These are phyloP conservation scores for Boechera stricta DNA, from an alignment of 345 rosid genomes.

Conservation along the genomic window DNA sequence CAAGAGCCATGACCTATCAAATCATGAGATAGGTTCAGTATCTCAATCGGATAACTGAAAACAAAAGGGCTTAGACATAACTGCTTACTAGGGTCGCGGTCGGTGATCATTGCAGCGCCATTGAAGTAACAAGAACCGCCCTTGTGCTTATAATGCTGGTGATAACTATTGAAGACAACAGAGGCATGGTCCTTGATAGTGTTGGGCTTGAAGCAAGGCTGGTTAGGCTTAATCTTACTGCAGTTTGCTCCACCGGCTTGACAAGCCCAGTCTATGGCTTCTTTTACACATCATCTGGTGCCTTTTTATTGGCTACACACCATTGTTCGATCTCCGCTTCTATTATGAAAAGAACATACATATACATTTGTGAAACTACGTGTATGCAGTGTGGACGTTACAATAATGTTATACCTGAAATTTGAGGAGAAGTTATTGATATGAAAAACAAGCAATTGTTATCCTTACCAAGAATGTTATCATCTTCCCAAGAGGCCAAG, in stretches of 20 bases:
- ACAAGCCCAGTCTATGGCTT: slow-evolving; percentile 70
- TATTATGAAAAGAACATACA: no score
- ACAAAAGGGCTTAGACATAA: neutral
- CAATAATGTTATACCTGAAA: no score
- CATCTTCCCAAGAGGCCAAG: no score
- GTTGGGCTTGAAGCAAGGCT: slow-evolving; percentile 68
- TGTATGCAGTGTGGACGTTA: no score
- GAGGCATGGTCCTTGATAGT: slow-evolving; percentile 69
- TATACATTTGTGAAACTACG: no score
- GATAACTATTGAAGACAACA: slow-evolving; percentile 71
- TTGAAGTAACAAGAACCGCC: slow-evolving; percentile 68
- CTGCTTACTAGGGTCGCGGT: slow-evolving; percentile 49
- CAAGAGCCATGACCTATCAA: no score
- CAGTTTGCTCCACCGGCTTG: slow-evolving; percentile 59
- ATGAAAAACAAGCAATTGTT: no score
- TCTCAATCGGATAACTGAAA: no score
- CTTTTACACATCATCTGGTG: slow-evolving; percentile 55
- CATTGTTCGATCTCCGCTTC: no score
- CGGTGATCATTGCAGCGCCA: slow-evolving; percentile 53
- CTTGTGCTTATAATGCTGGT: slow-evolving; percentile 52
- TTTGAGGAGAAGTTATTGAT: no score
- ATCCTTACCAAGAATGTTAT: no score
- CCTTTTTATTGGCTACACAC: neutral
- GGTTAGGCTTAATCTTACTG: slow-evolving; percentile 55
- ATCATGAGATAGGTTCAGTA: neutral